Conservation (phyloP, 1,284 basidiomycete species). For the Ceratobasidium sp. region DNA sequence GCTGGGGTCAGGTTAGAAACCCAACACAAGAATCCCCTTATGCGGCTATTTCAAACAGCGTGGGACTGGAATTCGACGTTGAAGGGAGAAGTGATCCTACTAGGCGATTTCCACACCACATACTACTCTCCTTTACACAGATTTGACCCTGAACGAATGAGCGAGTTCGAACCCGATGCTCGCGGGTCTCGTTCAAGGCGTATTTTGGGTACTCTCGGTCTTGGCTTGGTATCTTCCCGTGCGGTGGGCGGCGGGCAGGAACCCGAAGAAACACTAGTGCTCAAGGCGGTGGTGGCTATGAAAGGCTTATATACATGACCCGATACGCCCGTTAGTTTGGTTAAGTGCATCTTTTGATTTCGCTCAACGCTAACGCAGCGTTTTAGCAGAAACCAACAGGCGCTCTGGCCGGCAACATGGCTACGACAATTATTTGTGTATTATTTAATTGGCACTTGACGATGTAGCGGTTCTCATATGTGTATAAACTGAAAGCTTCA, state of each 20-base stretch:
- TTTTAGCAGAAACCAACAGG: too few relatives aligned
- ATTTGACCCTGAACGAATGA: not conserved
- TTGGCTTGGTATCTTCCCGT: slow-evolving; percentile 22
- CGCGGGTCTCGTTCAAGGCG: not conserved
- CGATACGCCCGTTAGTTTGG: too few relatives aligned
- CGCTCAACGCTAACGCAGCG: too few relatives aligned
- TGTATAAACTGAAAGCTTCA: too few relatives aligned
- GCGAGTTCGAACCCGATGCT: slow-evolving; percentile 18
- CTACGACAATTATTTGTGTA: too few relatives aligned
- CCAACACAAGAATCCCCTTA: not conserved
- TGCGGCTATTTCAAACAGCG: not conserved
- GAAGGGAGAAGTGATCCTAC: slow-evolving; percentile 25
- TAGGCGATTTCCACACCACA: slow-evolving; percentile 14
- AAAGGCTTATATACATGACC: not conserved
- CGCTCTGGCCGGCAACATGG: too few relatives aligned
- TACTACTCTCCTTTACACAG: not conserved
- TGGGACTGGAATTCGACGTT: slow-evolving; percentile 35
- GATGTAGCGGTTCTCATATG: too few relatives aligned
- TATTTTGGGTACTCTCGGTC: slow-evolving; percentile 25
- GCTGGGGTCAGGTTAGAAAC: not conserved
- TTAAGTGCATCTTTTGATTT: too few relatives aligned
- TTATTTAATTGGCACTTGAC: too few relatives aligned
- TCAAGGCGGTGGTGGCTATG: slow-evolving; percentile 11
- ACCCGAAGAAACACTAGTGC: slow-evolving; percentile 9
- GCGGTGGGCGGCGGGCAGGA: slow-evolving; percentile 1